A percentile compares a stretch with the other conserved stretches of the same genome.
These are phyloP conservation scores for Lojkania enalia DNA, from an alignment of 2,329 filamentous ascomycete genomes.

Conservation along the genomic window DNA sequence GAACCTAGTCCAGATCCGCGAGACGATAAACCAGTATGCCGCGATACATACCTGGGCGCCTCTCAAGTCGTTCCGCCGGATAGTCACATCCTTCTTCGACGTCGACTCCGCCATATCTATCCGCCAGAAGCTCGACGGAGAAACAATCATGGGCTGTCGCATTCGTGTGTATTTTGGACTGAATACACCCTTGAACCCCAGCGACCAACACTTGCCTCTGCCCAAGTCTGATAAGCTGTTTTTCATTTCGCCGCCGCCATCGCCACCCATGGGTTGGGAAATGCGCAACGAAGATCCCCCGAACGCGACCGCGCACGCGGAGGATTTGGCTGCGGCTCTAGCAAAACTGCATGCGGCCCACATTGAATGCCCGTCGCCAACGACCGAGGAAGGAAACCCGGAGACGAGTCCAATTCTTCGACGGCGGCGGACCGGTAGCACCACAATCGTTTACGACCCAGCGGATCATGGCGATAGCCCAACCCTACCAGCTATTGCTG, in stretches of 20 bases:
- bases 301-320: conserved; percentile 67
- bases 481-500: conserved; percentile 63
- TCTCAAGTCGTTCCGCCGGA: conserved; percentile 79
- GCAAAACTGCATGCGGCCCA: conserved; percentile 53
- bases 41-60: conserved; percentile 77
- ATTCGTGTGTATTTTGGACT: conserved; percentile 46
- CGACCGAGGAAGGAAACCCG: conserved; percentile 29
- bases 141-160: conserved; percentile 68
- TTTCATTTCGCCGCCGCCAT: conserved; percentile 68
- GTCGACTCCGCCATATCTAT: conserved; percentile 71
- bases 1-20: conserved; percentile 73
- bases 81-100: conserved; percentile 77
- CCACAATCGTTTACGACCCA: conserved; percentile 65
- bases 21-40: conserved; percentile 70
- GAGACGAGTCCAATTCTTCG: conserved; percentile 24
- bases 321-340: conserved; percentile 62
- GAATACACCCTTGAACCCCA: conserved; percentile 43
- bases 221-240: conserved; percentile 65
- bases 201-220: conserved; percentile 44
- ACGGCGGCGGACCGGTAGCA: conserved; percentile 53
- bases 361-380: conserved; percentile 28
- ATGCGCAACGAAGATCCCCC: conserved; percentile 65
- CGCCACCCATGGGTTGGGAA: conserved; percentile 67
- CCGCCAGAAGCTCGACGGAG: conserved; percentile 72
- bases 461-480: conserved; percentile 64